Conservation (phyloP, 2,329 filamentous ascomycete genomes). For the Neophaeococcomyces aloes region DNA sequence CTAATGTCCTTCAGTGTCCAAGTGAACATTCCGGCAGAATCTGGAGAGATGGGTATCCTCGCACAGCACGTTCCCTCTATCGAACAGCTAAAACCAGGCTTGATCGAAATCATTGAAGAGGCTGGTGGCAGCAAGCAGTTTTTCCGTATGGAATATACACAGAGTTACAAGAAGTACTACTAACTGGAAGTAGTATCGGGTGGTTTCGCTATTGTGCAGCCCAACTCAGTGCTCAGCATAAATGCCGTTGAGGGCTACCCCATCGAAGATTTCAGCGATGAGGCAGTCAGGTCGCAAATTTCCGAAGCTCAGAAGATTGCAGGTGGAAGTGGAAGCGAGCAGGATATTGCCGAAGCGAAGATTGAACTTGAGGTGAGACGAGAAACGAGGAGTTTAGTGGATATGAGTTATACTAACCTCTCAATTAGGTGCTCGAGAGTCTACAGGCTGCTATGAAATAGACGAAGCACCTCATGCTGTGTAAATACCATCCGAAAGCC, state of each 20-base stretch:
- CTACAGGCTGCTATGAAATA: conserved; percentile 41
- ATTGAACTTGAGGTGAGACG: conserved; percentile 92
- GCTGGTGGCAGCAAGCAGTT: conserved; percentile 81
- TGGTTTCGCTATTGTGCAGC: conserved; percentile 94
- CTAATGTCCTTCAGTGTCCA: conserved; percentile 59
- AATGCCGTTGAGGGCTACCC: conserved; percentile 94
- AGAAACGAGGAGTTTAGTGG: conserved; percentile 2
- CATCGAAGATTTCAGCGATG: conserved; percentile 89
- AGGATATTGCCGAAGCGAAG: conserved; percentile 97
- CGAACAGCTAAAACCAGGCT: conserved; percentile 94
- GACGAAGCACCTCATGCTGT: conserved; percentile 25
- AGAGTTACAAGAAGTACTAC: conserved; percentile 13
- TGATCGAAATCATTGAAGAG: conserved; percentile 95
- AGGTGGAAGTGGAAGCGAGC: conserved; percentile 80
- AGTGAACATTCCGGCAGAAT: conserved; percentile 97
- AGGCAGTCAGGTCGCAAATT: conserved; percentile 82
- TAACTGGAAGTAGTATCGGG: conserved; percentile 62
- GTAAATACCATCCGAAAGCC: conserved; percentile 27
- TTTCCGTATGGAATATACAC: conserved; percentile 65
- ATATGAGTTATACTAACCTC: conserved; percentile 8
- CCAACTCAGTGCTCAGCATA: conserved; percentile 89
- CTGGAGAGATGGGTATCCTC: conserved; percentile 98
- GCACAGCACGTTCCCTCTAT: conserved; percentile 98
- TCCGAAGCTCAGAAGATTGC: conserved; percentile 93
- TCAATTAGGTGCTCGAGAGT: conserved; percentile 38